These are phyloP conservation scores for Macroventuria anomochaeta DNA, from an alignment of 2,329 filamentous ascomycete genomes.

Conservation along the genomic window DNA sequence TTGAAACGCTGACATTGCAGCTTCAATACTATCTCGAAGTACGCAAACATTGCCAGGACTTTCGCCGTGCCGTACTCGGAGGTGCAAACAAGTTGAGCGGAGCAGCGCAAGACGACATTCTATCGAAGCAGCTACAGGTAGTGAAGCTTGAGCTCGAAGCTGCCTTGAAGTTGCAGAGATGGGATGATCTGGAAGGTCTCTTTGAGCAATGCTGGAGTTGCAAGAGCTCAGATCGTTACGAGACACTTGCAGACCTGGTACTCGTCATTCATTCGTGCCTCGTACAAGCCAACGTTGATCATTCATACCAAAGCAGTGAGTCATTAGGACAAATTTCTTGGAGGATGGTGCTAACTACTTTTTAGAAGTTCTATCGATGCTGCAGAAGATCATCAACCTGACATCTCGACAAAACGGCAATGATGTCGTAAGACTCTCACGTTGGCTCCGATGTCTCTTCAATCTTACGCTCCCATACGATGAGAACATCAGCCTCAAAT, in stretches of 20 bases:
- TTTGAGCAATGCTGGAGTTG: constrained; percentile 57
- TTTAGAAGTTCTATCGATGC: constrained; percentile 40
- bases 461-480: constrained; percentile 68
- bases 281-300: constrained; percentile 34
- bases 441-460: constrained; percentile 81
- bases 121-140: constrained; percentile 68
- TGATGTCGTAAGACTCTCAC: constrained; percentile 67
- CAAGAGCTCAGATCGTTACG: constrained; percentile 49
- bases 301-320: constrained; percentile 43
- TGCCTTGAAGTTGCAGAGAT: constrained; percentile 68
- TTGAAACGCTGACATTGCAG: constrained; percentile 50
- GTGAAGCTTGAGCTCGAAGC: constrained; percentile 82
- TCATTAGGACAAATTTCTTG: not conserved
- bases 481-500: constrained; percentile 61
- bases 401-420: constrained; percentile 66
- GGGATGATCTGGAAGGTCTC: constrained; percentile 69
- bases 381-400: constrained; percentile 74
- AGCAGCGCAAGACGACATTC: constrained; percentile 59
- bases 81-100: constrained; percentile 50
- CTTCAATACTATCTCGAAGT: constrained; percentile 68
- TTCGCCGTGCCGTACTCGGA: constrained; percentile 57
- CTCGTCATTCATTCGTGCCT: constrained; percentile 52
- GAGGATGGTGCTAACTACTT: not conserved
- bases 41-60: constrained; percentile 66
- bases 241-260: constrained; percentile 56